Percentiles rank a stretch among this genome's conserved stretches.
phyloP scores from a whole-genome alignment of 352 stramenopile species.

The Phytophthora hibernalis region DNA sequence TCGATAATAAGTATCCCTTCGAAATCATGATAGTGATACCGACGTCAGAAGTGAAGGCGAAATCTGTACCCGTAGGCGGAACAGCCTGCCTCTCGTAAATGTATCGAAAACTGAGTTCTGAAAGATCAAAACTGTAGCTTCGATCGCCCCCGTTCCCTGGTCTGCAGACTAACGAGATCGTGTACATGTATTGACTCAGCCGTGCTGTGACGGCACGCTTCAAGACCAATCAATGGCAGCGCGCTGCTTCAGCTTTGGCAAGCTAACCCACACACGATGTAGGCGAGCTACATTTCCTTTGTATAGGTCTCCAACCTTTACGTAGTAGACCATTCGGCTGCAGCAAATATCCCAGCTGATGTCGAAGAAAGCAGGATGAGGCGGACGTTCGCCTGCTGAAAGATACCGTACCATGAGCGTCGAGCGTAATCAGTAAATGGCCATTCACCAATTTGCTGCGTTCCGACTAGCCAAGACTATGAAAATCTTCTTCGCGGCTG shows the following conservation, averaged over 20 bases:
- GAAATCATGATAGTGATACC: no score
- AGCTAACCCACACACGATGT: no score
- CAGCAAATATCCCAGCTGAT: conserved; percentile 28
- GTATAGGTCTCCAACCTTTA: conserved; percentile 22
- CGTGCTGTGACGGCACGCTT: conserved; percentile 22
- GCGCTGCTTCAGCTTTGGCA: conserved; percentile 4
- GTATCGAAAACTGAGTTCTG: no score
- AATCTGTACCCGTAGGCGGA: no score
- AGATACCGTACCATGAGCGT: background rate
- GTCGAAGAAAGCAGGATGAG: conserved; percentile 12
- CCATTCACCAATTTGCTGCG: conserved; percentile 28
- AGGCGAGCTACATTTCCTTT: conserved; percentile 11
- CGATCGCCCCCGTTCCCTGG: conserved; percentile 19
- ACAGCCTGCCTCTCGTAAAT: no score
- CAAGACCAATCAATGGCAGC: conserved; percentile 27
- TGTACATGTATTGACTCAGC: no score
- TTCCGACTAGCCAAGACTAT: conserved; percentile 14
- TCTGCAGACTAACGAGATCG: conserved; percentile 3
- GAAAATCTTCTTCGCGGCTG: conserved; percentile 21
- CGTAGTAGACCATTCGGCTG: conserved; percentile 9
- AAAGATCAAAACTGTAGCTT: no score
- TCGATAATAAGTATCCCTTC: no score
- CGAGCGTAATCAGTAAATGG: background rate
- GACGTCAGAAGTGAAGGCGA: no score
- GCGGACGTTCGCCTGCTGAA: conserved; percentile 8